Evolutionary conservation across 2,329 filamentous ascomycete species (phyloP).

Genomic region (Echinosphaeria canescens): DNA sequence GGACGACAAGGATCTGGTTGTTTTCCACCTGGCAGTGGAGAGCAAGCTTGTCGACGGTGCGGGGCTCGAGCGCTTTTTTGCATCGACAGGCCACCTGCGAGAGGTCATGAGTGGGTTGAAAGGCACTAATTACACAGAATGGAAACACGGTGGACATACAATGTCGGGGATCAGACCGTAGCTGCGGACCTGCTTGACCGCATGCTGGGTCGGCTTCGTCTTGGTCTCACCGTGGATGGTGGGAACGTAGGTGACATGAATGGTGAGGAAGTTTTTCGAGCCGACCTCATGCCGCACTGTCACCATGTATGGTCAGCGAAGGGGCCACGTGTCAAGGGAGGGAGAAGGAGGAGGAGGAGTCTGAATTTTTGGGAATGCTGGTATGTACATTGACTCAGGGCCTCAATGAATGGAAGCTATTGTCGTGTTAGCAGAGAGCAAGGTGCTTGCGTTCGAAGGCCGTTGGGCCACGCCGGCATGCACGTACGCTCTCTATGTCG

Average conservation of each 20-base stretch:
- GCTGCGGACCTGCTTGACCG: slow-evolving; percentile 66
- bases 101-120: slow-evolving; percentile 4
- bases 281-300: slow-evolving; percentile 56
- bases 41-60: slow-evolving; percentile 72
- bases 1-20: slow-evolving; percentile 74
- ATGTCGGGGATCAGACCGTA: slow-evolving; percentile 54
- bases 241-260: slow-evolving; percentile 77
- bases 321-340: no score
- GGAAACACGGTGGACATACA: slow-evolving; percentile 16
- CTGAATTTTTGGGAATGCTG: no score
- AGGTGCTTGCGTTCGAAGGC: no score
- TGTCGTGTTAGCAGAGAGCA: no score
- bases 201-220: slow-evolving; percentile 91
- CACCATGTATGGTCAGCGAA: no score
- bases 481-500: slow-evolving; percentile 74
- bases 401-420: slow-evolving; percentile 80
- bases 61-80: slow-evolving; percentile 48
- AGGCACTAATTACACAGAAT: no score
- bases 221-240: slow-evolving; percentile 56
- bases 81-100: slow-evolving; percentile 77
- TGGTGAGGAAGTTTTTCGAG: slow-evolving; percentile 66
- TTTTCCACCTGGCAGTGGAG: slow-evolving; percentile 71
- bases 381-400: no score
- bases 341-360: no score
- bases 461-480: no score